Evolutionary conservation across 768 basidiomycete genomes (phyloP).

Genomic region (Mycena rosella): DNA sequence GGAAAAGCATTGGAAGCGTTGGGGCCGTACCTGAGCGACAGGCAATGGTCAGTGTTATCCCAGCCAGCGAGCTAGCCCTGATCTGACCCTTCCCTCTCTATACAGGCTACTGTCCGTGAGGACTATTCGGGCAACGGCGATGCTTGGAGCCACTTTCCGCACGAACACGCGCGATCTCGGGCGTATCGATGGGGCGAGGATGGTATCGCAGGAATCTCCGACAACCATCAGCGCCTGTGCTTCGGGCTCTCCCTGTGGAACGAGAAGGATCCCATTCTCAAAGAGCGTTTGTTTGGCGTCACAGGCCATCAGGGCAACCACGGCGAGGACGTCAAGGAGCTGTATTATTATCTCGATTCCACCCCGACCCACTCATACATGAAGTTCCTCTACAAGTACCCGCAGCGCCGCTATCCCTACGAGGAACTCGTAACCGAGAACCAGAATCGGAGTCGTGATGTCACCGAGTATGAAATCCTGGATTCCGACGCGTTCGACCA

Average conservation of each 20-base stretch:
- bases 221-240: slow-evolving; percentile 96
- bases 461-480: slow-evolving; percentile 92
- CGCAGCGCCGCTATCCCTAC: slow-evolving; percentile 92
- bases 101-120: slow-evolving; percentile 95
- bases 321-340: slow-evolving; percentile 98
- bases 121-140: slow-evolving; percentile 98
- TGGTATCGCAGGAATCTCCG: slow-evolving; percentile 96
- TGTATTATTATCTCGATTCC: slow-evolving; percentile 98
- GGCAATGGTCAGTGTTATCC: slow-evolving; percentile 91
- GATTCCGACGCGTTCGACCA: slow-evolving; percentile 94
- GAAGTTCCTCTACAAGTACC: slow-evolving; percentile 99
- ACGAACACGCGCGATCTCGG: slow-evolving; percentile 92
- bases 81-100: slow-evolving; percentile 20
- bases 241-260: slow-evolving; percentile 96
- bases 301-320: slow-evolving; percentile 99
- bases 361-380: slow-evolving; percentile 99
- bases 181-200: slow-evolving; percentile 99
- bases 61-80: slow-evolving; percentile 3
- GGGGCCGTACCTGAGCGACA: slow-evolving; percentile 99
- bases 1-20: slow-evolving; percentile 96
- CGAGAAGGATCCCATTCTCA: slow-evolving; percentile 92
- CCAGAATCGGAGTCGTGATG: slow-evolving; percentile 83
- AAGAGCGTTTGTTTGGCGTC: slow-evolving; percentile 96
- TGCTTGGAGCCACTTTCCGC: slow-evolving; percentile 96
- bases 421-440: slow-evolving; percentile 93